phyloP scores from a whole-genome alignment of 192 early-diverging fungal species.

The Oehlia diaphana region DNA sequence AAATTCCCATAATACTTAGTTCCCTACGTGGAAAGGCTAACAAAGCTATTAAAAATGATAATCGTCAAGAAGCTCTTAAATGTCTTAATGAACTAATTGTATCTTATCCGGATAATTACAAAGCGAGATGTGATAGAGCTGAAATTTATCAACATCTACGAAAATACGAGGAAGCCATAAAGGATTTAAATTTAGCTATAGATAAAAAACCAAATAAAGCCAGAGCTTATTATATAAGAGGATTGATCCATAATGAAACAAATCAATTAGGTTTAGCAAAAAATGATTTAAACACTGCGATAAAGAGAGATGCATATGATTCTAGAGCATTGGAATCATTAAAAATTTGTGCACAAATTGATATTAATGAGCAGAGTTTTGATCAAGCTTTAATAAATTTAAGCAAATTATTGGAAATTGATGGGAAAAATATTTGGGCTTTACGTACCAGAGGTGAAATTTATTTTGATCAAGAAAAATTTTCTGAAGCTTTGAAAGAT shows the following conservation, averaged over 20 bases:
- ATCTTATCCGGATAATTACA: not conserved
- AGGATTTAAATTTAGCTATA: not conserved
- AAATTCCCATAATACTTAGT: not conserved
- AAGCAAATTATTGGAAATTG: not conserved
- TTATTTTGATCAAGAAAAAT: not conserved
- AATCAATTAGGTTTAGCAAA: not conserved
- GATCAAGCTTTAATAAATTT: not conserved
- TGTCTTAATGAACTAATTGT: not conserved
- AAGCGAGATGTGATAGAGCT: not conserved
- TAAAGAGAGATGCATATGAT: slow-evolving; percentile 1
- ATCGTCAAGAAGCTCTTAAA: not conserved
- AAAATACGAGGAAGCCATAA: not conserved
- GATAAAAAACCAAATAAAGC: not conserved
- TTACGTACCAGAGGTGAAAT: not conserved
- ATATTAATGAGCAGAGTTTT: not conserved
- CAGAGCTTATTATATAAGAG: not conserved
- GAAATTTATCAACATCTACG: not conserved
- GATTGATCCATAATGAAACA: not conserved
- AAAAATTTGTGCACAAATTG: slow-evolving; percentile 11
- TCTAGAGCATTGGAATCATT: not conserved
- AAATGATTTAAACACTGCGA: not conserved
- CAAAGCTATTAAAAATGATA: not conserved
- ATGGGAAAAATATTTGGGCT: not conserved
- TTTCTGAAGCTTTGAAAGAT: not conserved
- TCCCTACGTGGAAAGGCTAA: not conserved